phyloP scores from a whole-genome alignment of 257 asterid genomes.

The Leonotis leonurus region DNA sequence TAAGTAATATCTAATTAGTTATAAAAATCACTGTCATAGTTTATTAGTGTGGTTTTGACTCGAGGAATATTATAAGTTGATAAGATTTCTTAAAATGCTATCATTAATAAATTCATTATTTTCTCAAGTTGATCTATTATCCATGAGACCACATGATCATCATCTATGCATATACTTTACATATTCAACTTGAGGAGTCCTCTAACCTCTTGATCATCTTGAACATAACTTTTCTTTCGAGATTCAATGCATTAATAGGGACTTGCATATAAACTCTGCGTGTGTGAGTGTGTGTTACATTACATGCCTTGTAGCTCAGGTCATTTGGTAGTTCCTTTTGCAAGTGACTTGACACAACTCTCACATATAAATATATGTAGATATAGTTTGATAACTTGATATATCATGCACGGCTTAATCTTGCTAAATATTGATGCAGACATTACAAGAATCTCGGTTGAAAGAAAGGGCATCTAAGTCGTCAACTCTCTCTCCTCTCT shows the following conservation, averaged over 20 bases:
- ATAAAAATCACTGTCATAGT: conserved; percentile 15
- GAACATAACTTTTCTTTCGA: too few relatives aligned
- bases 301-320: conserved; percentile 29
- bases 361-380: not conserved
- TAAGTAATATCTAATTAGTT: not conserved
- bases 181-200: not conserved
- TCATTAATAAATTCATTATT: too few relatives aligned
- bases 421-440: conserved; percentile 20
- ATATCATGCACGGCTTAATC: conserved; percentile 17
- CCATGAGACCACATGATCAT: not conserved
- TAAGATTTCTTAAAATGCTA: not conserved
- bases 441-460: conserved; percentile 5
- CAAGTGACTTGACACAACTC: conserved; percentile 30
- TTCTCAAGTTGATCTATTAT: not conserved
- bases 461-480: too few relatives aligned
- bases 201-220: not conserved
- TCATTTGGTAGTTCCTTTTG: conserved; percentile 22
- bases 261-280: not conserved
- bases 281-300: not conserved
- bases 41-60: conserved; percentile 15
- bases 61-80: not conserved
- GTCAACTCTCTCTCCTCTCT: not conserved
- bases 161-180: not conserved
- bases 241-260: not conserved
- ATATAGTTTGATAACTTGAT: conserved; percentile 11